These are phyloP conservation scores for Cercospora sp. DNA, from an alignment of 2,329 filamentous ascomycete species.

Conservation along the genomic window DNA sequence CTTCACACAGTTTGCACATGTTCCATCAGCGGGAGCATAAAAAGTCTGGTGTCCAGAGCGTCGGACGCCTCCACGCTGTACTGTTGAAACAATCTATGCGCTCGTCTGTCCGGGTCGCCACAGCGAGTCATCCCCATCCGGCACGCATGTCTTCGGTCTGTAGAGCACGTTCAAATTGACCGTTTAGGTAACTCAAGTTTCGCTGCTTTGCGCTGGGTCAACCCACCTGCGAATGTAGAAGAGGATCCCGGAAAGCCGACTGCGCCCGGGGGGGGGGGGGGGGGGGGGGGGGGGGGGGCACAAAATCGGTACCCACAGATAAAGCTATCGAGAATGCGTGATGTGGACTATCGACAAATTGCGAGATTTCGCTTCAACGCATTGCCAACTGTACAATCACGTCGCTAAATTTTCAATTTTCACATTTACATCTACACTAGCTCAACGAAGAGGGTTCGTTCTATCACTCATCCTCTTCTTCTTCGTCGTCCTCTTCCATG, in stretches of 20 bases:
- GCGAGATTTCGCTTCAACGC: no score
- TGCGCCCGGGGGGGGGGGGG: neutral
- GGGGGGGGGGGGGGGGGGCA: no score
- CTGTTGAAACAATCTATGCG: neutral
- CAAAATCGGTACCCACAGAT: neutral
- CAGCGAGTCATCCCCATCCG: neutral
- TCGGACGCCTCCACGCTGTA: neutral
- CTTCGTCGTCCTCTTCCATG: conserved; percentile 92
- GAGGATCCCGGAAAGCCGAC: neutral
- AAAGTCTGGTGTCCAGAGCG: neutral
- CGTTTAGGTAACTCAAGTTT: neutral
- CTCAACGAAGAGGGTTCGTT: neutral
- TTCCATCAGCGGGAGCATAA: neutral
- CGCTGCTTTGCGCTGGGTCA: neutral
- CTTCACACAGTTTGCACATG: neutral
- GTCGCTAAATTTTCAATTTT: neutral
- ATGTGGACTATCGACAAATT: neutral
- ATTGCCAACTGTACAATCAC: neutral
- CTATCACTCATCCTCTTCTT: conserved; percentile 60
- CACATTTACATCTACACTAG: neutral
- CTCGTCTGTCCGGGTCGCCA: neutral
- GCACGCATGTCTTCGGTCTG: neutral
- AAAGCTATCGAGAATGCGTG: neutral
- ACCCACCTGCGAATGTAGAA: neutral
- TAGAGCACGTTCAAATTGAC: neutral